Conservation (phyloP, 352 stramenopile genomes). For the Phytophthora sojae region DNA sequence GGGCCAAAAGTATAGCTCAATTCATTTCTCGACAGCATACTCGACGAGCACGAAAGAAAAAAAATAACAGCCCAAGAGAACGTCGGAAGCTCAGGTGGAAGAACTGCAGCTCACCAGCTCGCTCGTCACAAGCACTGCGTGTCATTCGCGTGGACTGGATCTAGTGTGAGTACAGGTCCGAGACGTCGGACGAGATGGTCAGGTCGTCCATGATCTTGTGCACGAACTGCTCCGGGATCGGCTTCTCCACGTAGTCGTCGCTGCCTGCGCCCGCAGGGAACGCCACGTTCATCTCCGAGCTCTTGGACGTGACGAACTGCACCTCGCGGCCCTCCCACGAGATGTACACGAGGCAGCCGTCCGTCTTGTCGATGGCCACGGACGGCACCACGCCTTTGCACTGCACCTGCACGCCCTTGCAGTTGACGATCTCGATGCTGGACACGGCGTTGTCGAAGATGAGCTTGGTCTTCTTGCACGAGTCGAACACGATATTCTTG, state of each 20-base stretch:
- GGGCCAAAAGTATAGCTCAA: conserved; percentile 29
- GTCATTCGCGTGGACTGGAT: conserved; percentile 18
- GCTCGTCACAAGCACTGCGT: background rate
- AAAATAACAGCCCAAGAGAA: conserved; percentile 7
- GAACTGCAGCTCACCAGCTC: background rate
- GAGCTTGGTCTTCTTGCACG: conserved; percentile 96
- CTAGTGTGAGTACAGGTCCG: conserved; percentile 94
- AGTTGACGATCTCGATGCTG: conserved; percentile 98
- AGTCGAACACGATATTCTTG: conserved; percentile 97
- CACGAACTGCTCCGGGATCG: conserved; percentile 98
- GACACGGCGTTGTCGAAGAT: conserved; percentile 97
- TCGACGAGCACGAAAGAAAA: conserved; percentile 17
- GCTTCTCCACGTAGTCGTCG: conserved; percentile 95
- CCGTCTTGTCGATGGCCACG: conserved; percentile 99
- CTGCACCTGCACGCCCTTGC: conserved; percentile 97
- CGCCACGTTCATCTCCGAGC: conserved; percentile 96
- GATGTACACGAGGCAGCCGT: conserved; percentile 97
- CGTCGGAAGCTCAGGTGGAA: background rate
- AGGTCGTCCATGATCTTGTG: conserved; percentile 92
- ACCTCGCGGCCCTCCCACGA: conserved; percentile 91
- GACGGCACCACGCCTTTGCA: conserved; percentile 93
- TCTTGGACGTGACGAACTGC: conserved; percentile 97
- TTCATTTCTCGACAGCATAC: conserved; percentile 29
- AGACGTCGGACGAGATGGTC: conserved; percentile 92
- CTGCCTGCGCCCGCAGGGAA: conserved; percentile 88